Conservation (phyloP, 2,329 filamentous ascomycete species). For the Parascedosporium putredinis region DNA sequence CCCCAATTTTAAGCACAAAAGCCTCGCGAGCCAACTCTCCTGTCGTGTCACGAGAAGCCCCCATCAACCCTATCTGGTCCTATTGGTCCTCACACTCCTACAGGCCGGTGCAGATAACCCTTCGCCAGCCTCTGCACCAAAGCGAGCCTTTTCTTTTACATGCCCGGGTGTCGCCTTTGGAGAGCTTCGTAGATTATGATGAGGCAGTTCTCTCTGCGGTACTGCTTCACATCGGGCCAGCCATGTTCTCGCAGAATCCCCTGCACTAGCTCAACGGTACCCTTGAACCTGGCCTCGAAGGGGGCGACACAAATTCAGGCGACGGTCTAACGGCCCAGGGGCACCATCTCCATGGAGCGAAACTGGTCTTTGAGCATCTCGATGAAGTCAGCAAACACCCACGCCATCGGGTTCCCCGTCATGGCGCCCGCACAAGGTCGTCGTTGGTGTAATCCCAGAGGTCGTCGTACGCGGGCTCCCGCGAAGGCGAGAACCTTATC, state of each 20-base stretch:
- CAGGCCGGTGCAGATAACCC: no score
- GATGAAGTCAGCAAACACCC: conserved; percentile 18
- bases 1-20: no score
- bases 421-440: conserved; percentile 15
- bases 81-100: no score
- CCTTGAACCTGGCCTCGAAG: conserved; percentile 1
- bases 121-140: no score
- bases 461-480: background rate
- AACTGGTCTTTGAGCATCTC: conserved; percentile 17
- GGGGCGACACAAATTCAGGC: background rate
- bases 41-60: no score
- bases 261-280: conserved; percentile 13
- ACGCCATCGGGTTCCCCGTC: conserved; percentile 16
- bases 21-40: no score
- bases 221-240: conserved; percentile 15
- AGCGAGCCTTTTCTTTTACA: no score
- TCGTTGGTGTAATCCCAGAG: background rate
- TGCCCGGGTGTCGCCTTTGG: background rate
- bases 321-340: conserved; percentile 10
- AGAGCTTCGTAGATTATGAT: background rate
- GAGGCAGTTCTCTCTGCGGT: conserved; percentile 17
- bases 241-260: conserved; percentile 16
- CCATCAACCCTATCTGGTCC: no score
- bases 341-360: conserved; percentile 14
- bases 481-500: conserved; percentile 2